These are phyloP conservation scores for Chalaropsis thielavioides DNA, from an alignment of 2,329 filamentous ascomycete species.

Conservation along the genomic window DNA sequence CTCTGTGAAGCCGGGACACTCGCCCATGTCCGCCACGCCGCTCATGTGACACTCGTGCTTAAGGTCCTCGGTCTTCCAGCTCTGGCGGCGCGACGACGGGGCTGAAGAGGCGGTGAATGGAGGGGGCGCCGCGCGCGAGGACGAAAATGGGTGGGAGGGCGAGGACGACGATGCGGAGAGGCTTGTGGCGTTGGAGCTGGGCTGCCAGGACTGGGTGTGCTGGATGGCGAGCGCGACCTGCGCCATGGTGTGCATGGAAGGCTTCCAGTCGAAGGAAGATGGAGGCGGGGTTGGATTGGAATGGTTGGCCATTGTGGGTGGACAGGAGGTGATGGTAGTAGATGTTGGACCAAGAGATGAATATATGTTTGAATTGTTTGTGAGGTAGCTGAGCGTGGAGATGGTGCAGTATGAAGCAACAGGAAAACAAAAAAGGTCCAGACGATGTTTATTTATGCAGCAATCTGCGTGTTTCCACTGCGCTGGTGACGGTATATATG, in stretches of 20 bases:
- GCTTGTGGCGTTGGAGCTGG: background rate
- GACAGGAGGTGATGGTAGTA: background rate
- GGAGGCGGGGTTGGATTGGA: background rate
- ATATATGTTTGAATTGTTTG: background rate
- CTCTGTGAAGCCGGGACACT: conserved; percentile 32
- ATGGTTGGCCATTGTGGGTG: background rate
- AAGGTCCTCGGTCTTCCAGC: conserved; percentile 40
- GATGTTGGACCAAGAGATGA: background rate
- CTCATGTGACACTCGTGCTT: conserved; percentile 39
- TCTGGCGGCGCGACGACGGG: conserved; percentile 31
- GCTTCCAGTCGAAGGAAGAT: conserved; percentile 5
- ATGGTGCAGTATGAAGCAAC: background rate
- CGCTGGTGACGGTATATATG: too few species aligned
- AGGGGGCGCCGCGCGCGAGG: background rate
- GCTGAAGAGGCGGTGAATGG: background rate
- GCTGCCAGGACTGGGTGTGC: conserved; percentile 13
- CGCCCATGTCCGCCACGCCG: conserved; percentile 26
- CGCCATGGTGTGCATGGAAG: conserved; percentile 10
- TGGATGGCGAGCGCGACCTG: conserved; percentile 12
- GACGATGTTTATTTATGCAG: background rate
- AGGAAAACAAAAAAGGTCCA: background rate
- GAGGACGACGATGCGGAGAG: background rate
- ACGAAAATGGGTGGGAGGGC: conserved; percentile 15
- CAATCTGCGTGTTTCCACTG: background rate
- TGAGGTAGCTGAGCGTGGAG: background rate